phyloP scores from a whole-genome alignment of 169 alveolate species.

The Fabrea salina region DNA sequence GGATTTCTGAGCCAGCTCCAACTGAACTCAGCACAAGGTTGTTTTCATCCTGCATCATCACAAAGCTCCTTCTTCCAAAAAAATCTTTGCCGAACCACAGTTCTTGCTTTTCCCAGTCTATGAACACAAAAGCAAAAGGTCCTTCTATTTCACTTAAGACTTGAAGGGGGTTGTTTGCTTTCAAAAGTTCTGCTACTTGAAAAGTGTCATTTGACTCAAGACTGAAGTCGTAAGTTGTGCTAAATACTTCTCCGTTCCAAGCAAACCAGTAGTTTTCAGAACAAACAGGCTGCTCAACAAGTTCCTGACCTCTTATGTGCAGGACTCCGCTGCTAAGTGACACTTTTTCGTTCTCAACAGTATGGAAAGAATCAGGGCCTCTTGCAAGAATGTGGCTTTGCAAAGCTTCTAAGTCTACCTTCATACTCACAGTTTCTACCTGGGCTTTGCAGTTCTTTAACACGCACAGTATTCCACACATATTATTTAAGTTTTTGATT shows the following conservation, averaged over 20 bases:
- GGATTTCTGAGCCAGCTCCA: not conserved
- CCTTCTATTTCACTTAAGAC: constrained; percentile 14
- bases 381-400: not conserved
- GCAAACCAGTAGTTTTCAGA: not conserved
- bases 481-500: too few species aligned
- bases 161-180: not conserved
- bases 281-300: not conserved
- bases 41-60: not conserved
- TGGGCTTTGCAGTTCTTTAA: too few species aligned
- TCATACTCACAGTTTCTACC: too few species aligned
- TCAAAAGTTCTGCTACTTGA: not conserved
- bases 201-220: constrained; percentile 23
- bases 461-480: too few species aligned
- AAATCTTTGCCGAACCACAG: constrained; percentile 31
- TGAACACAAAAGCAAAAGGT: constrained; percentile 17
- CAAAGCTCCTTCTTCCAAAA: constrained; percentile 28
- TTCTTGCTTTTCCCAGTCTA: not conserved
- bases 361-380: not conserved
- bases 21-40: not conserved
- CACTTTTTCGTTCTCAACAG: not conserved
- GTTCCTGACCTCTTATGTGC: constrained; percentile 11
- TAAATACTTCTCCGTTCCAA: constrained; percentile 38
- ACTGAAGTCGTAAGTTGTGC: not conserved
- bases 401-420: not conserved
- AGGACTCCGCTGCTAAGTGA: not conserved